Conservation (phyloP, 1,284 basidiomycete genomes). For the Ganoderma lucidum region DNA sequence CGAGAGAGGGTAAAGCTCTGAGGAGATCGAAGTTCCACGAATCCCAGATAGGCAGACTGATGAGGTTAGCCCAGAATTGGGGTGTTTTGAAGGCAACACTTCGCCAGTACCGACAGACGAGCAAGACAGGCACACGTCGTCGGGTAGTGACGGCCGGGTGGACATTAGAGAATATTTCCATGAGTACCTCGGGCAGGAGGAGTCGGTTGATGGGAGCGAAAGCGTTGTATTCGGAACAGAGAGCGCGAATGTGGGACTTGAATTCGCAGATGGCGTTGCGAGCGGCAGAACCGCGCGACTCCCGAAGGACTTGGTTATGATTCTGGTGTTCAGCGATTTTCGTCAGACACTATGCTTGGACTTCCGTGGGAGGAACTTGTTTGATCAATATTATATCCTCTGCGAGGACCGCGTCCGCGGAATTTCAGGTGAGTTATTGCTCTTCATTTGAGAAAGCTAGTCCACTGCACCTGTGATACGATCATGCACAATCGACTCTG, state of each 20-base stretch:
- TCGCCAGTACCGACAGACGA: conserved; percentile 3
- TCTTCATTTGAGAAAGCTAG: background rate
- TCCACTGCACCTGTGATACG: background rate
- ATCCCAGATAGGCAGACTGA: background rate
- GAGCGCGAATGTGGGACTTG: background rate
- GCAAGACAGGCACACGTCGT: background rate
- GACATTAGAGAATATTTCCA: conserved; percentile 1
- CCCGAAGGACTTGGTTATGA: background rate
- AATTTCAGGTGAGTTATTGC: too few species aligned
- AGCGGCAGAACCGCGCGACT: background rate
- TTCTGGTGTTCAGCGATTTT: background rate
- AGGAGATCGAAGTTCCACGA: background rate
- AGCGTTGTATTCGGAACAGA: conserved; percentile 6
- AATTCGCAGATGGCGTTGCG: background rate
- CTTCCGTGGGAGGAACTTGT: background rate
- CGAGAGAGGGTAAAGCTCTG: background rate
- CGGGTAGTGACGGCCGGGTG: background rate
- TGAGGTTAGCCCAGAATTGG: conserved; percentile 6
- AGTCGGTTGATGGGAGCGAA: background rate
- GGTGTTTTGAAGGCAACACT: background rate
- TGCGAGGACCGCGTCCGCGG: background rate
- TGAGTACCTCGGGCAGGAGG: conserved; percentile 4
- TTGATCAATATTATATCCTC: background rate
- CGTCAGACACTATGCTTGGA: background rate
- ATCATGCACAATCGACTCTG: background rate